phyloP scores from a whole-genome alignment of 768 basidiomycete species.

The Pulveroboletus sp. region DNA sequence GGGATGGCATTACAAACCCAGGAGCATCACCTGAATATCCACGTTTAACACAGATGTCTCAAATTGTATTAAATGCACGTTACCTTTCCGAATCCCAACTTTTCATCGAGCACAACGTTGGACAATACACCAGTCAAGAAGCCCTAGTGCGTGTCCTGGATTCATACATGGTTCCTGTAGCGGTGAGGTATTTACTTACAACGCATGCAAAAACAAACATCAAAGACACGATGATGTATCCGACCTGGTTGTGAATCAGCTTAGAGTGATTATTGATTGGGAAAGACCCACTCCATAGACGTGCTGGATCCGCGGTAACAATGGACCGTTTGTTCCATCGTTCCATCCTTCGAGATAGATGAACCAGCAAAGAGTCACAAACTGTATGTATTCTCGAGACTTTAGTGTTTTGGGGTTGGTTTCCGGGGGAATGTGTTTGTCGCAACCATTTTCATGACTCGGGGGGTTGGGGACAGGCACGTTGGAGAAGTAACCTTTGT shows the following conservation, averaged over 20 bases:
- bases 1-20: conserved; percentile 25
- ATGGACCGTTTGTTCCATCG: conserved; percentile 70
- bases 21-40: conserved; percentile 35
- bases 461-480: not conserved
- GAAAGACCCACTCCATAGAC: conserved; percentile 42
- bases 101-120: conserved; percentile 46
- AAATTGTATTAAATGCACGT: not conserved
- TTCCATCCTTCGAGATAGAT: conserved; percentile 75
- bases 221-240: conserved; percentile 51
- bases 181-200: conserved; percentile 25
- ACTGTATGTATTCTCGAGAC: conserved; percentile 40
- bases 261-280: not conserved
- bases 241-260: conserved; percentile 34
- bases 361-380: conserved; percentile 51
- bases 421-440: not conserved
- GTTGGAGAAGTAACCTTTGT: conserved; percentile 1
- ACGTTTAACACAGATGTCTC: not conserved
- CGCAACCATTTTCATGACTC: not conserved
- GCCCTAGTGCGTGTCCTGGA: conserved; percentile 27
- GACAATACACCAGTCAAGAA: conserved; percentile 43
- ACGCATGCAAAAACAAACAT: conserved; percentile 52
- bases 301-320: conserved; percentile 68
- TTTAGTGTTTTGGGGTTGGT: conserved; percentile 8
- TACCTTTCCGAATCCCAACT: conserved; percentile 43
- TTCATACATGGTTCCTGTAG: conserved; percentile 15